These are phyloP conservation scores for Diaporthe vaccinii DNA, from an alignment of 2,329 filamentous ascomycete species.

Conservation along the genomic window DNA sequence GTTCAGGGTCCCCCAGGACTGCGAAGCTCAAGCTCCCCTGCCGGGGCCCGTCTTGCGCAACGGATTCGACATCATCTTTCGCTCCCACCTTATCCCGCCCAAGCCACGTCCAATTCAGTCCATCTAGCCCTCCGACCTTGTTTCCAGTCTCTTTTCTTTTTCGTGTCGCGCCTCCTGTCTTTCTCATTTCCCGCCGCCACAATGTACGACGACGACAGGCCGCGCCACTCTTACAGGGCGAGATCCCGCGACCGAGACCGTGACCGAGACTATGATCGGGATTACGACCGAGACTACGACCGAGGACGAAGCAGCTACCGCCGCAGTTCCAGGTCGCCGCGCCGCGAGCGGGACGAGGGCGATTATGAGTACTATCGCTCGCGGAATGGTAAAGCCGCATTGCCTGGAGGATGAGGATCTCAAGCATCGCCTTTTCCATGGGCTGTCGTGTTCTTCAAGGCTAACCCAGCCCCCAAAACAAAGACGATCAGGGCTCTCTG, in stretches of 20 bases:
- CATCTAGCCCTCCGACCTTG: background rate
- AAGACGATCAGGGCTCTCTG: conserved; percentile 39
- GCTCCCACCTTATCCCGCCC: background rate
- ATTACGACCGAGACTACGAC: conserved; percentile 44
- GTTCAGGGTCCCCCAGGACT: background rate
- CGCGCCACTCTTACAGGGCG: conserved; percentile 48
- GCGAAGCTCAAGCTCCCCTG: background rate
- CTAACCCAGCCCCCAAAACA: conserved; percentile 39
- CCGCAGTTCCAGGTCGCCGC: conserved; percentile 41
- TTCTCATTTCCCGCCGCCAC: conserved; percentile 44
- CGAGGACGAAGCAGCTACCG: conserved; percentile 43
- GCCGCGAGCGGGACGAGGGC: conserved; percentile 44
- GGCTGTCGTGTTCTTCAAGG: conserved; percentile 34
- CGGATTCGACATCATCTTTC: background rate
- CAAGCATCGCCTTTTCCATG: conserved; percentile 11
- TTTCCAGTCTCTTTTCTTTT: background rate
- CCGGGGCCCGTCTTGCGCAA: background rate
- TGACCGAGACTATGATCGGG: conserved; percentile 42
- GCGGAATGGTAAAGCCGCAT: conserved; percentile 58
- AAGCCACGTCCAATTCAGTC: background rate
- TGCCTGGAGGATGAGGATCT: conserved; percentile 35
- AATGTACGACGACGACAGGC: conserved; percentile 61
- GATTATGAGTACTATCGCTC: conserved; percentile 59
- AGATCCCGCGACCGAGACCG: conserved; percentile 49
- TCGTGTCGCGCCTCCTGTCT: background rate